These are phyloP conservation scores for Termitomyces titanicus DNA, from an alignment of 768 basidiomycete species.

Conservation along the genomic window DNA sequence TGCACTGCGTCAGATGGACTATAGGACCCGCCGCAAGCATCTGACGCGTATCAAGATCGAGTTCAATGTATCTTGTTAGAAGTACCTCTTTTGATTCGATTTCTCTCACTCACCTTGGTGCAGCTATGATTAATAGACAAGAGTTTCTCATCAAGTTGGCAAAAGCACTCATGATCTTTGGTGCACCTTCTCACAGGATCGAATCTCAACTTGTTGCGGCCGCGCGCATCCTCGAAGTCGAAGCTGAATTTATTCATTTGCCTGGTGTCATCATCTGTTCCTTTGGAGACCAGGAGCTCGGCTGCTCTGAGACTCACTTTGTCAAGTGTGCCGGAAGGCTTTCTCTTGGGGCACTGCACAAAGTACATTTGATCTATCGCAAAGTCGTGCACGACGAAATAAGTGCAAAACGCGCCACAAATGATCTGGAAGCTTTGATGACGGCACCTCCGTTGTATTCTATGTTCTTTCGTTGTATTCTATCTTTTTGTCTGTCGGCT, in stretches of 20 bases:
- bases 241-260: constrained; percentile 88
- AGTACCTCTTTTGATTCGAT: not conserved
- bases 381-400: constrained; percentile 89
- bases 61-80: constrained; percentile 69
- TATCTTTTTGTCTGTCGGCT: constrained; percentile 70
- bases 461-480: constrained; percentile 52
- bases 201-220: constrained; percentile 89
- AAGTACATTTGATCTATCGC: constrained; percentile 83
- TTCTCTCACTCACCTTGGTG: constrained; percentile 12
- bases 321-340: constrained; percentile 76
- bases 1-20: constrained; percentile 60
- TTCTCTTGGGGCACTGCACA: constrained; percentile 80
- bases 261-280: constrained; percentile 82
- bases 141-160: constrained; percentile 85
- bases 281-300: constrained; percentile 88
- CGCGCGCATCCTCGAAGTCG: constrained; percentile 84
- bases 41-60: constrained; percentile 64
- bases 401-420: constrained; percentile 72
- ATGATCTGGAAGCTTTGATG: constrained; percentile 60
- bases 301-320: constrained; percentile 86
- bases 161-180: constrained; percentile 85
- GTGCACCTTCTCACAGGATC: constrained; percentile 90
- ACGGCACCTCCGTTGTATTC: constrained; percentile 63
- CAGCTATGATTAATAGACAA: constrained; percentile 79
- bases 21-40: constrained; percentile 63